phyloP scores from a whole-genome alignment of 2,329 filamentous ascomycete species.

The Trichoderma sp. region DNA sequence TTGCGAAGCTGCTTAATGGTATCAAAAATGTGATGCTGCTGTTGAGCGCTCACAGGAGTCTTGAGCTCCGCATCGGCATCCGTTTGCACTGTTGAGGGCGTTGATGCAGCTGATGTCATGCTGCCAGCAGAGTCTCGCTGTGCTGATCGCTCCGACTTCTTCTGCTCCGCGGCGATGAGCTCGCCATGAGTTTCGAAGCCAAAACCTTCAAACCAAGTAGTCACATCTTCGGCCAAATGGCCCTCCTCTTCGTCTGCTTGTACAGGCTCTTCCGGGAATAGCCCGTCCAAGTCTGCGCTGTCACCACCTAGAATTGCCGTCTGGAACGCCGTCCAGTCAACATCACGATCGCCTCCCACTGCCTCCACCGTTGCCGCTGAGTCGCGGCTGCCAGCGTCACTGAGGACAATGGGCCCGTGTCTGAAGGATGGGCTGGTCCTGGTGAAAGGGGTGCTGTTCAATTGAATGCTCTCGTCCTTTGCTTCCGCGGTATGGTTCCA shows the following conservation, averaged over 20 bases:
- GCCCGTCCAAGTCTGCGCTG: constrained; percentile 42
- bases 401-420: constrained; percentile 55
- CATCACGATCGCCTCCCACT: constrained; percentile 42
- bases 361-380: not conserved
- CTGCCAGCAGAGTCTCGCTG: constrained; percentile 21
- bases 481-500: constrained; percentile 32
- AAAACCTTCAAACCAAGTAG: constrained; percentile 51
- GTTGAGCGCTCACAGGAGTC: constrained; percentile 32
- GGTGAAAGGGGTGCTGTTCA: constrained; percentile 48
- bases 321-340: constrained; percentile 65
- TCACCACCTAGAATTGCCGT: constrained; percentile 60
- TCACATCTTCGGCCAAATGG: constrained; percentile 41
- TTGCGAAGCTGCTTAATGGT: constrained; percentile 34
- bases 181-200: constrained; percentile 44
- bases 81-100: constrained; percentile 30
- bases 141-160: constrained; percentile 26
- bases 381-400: constrained; percentile 38
- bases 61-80: constrained; percentile 37
- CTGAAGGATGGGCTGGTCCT: constrained; percentile 47
- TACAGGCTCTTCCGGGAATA: constrained; percentile 26
- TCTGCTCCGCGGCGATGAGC: constrained; percentile 32
- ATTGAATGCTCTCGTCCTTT: constrained; percentile 45
- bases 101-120: constrained; percentile 23
- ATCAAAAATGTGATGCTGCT: constrained; percentile 25
- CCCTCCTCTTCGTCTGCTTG: constrained; percentile 41